These are phyloP conservation scores for Bipolaris bicolor DNA, from an alignment of 2,329 filamentous ascomycete species.

Conservation along the genomic window DNA sequence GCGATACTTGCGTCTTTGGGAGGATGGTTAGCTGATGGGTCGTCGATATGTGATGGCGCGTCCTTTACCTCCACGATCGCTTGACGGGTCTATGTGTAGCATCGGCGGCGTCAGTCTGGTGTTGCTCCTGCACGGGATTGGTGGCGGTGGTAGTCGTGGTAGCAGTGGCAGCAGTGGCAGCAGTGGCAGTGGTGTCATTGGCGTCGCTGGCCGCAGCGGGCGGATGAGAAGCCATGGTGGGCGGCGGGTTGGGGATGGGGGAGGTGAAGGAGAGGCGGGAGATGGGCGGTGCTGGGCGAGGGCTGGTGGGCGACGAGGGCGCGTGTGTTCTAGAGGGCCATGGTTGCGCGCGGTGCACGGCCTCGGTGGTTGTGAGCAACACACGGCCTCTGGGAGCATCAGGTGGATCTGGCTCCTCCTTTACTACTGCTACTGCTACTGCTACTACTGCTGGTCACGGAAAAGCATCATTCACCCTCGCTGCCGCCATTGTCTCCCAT, in stretches of 20 bases:
- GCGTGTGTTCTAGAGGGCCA: slow-evolving; percentile 7
- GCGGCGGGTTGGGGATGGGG: slow-evolving; percentile 5
- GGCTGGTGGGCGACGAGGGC: neutral
- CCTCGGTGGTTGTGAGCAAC: slow-evolving; percentile 18
- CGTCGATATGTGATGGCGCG: slow-evolving; percentile 6
- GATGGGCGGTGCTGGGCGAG: neutral
- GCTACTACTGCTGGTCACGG: no score
- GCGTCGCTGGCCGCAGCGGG: slow-evolving; percentile 2
- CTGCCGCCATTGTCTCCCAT: neutral
- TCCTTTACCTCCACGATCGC: slow-evolving; percentile 47
- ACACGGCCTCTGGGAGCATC: slow-evolving; percentile 22
- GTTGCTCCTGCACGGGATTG: slow-evolving; percentile 4
- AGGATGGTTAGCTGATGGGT: slow-evolving; percentile 8
- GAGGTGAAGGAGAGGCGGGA: slow-evolving; percentile 2
- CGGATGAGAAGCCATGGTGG: slow-evolving; percentile 40
- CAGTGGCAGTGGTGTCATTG: neutral
- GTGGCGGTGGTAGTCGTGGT: neutral
- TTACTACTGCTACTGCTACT: neutral
- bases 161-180: neutral
- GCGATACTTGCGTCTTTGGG: slow-evolving; percentile 80
- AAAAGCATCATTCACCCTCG: neutral
- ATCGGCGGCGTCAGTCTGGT: slow-evolving; percentile 23
- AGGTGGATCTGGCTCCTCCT: slow-evolving; percentile 21
- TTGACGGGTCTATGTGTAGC: slow-evolving; percentile 41
- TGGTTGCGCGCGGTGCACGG: slow-evolving; percentile 13